phyloP scores from a whole-genome alignment of 83 land plant species.

The Picea abies region DNA sequence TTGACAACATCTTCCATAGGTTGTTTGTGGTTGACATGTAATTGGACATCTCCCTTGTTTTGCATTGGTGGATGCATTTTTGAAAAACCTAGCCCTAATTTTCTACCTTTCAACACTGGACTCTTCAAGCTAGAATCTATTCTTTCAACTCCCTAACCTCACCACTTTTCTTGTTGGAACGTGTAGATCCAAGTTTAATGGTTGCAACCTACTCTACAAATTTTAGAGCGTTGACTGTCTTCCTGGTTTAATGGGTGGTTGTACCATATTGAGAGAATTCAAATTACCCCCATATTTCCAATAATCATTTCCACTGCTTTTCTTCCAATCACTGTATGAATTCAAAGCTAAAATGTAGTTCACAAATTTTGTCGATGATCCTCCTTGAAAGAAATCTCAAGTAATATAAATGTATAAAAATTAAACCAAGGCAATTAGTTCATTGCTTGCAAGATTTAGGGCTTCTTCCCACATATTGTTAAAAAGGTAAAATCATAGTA shows the following conservation, averaged over 20 bases:
- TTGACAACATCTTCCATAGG: constrained; percentile 26
- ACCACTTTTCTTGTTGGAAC: too few species aligned
- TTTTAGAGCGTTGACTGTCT: not conserved
- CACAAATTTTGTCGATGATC: constrained; percentile 72
- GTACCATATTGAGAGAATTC: constrained; percentile 30
- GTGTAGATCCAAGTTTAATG: not conserved
- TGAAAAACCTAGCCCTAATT: not conserved
- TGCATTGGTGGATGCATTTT: too few species aligned
- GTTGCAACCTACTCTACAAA: not conserved
- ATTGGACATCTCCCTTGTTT: not conserved
- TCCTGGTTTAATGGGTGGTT: constrained; percentile 29
- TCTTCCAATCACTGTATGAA: constrained; percentile 80
- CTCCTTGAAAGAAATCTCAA: constrained; percentile 46
- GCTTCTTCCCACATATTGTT: not conserved
- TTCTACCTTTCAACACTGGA: not conserved
- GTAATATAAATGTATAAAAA: not conserved
- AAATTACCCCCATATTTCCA: constrained; percentile 70
- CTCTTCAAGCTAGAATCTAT: not conserved
- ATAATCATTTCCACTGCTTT: constrained; percentile 54
- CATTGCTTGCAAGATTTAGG: too few species aligned
- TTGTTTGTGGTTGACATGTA: too few species aligned
- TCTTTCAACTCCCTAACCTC: too few species aligned
- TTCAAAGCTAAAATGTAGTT: constrained; percentile 84
- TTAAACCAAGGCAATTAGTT: too few species aligned
- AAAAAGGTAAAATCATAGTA: not conserved